Percentiles rank a stretch among this genome's conserved stretches.
Evolutionary conservation across 352 stramenopile species (phyloP).

Genomic region (Phytopythium ostracodes): DNA sequence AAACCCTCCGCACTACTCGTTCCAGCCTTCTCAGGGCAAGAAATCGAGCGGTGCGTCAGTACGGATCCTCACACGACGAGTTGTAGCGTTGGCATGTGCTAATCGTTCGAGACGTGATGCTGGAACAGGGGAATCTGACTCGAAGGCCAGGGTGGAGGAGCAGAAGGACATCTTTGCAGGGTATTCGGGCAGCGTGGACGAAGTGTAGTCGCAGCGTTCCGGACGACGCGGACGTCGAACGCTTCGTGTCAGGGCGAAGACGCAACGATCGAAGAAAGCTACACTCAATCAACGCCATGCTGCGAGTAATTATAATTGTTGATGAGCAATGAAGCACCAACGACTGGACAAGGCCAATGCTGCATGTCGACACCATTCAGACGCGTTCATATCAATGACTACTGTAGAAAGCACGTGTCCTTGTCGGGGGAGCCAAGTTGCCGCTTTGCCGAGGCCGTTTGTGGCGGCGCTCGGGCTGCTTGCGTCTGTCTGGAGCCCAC

Average conservation of each 20-base stretch:
- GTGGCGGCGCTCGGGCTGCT: not conserved
- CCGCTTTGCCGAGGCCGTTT: not conserved
- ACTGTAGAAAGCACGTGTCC: not conserved
- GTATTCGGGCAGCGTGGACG: constrained; percentile 62
- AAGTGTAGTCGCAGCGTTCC: constrained; percentile 39
- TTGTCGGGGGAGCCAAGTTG: not conserved
- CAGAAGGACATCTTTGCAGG: constrained; percentile 70
- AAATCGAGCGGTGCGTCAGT: constrained; percentile 19
- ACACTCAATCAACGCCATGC: not conserved
- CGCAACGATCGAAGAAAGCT: not conserved
- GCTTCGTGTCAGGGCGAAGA: not conserved
- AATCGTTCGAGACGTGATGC: not conserved
- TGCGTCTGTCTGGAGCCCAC: not conserved
- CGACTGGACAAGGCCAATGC: not conserved
- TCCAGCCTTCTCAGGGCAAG: constrained; percentile 47
- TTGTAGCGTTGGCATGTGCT: not conserved
- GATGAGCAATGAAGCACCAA: not conserved
- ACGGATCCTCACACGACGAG: not conserved
- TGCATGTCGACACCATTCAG: too few species aligned
- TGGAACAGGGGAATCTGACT: constrained; percentile 12
- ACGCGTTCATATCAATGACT: not conserved
- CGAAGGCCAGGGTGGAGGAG: constrained; percentile 32
- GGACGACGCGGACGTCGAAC: not conserved
- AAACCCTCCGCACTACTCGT: constrained; percentile 74
- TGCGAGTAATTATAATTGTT: constrained; percentile 1